Base-by-base conservation (phyloP, 2,329 filamentous ascomycete species). In the Trichophyton rubrum region DNA sequence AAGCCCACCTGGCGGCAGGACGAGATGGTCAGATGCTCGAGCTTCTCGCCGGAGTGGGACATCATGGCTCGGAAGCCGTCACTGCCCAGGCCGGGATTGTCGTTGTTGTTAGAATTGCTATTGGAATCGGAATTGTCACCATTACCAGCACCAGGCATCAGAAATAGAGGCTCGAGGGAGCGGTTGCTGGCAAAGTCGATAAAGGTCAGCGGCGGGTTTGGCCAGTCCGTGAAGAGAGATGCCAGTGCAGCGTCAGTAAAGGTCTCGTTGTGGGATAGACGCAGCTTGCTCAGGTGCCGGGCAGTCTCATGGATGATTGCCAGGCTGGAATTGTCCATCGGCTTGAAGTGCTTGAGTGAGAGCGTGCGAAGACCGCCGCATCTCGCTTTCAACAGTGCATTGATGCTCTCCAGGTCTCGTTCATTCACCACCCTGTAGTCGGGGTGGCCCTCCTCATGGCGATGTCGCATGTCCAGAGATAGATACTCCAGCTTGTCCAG, bases 1-100 rank as follows among this genome's bases (percentile, higher is more conserved):
- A 81, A 78, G 1, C 83, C 81, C 64, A 97, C 91, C 70, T 96
- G 87, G 2, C 92, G 86, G 69, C 90, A 95, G 0, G 87, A 88
- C 13, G 89, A 83, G n/a, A 96, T 78, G 68, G 95, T 88, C 38
- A 97, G 77, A 45, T 81, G 77, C 62, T 80, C 79, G 1, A 97
- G 73, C 9, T 74, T 78, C 1, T 74, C 69, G 3, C 89, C 88
- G 0, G 90, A 96, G 70, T 96, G 92, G 0, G 77, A 75, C 89
- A 96, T 96, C 49, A 96, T 74, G 0, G 89, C 88, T 64, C 80
- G 77, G 75, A 97, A 92, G 0, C 88, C 90, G 4, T 81, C 74
- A 0, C 85, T 86, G 59, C 86, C 89, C 35, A 96, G 79, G 1
- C 91, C 92, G 11, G 58, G 33, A 38, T 27, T 0, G 82, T 80